These are phyloP conservation scores for Euphorbia lathyris DNA, from an alignment of 345 rosid species.

Conservation along the genomic window DNA sequence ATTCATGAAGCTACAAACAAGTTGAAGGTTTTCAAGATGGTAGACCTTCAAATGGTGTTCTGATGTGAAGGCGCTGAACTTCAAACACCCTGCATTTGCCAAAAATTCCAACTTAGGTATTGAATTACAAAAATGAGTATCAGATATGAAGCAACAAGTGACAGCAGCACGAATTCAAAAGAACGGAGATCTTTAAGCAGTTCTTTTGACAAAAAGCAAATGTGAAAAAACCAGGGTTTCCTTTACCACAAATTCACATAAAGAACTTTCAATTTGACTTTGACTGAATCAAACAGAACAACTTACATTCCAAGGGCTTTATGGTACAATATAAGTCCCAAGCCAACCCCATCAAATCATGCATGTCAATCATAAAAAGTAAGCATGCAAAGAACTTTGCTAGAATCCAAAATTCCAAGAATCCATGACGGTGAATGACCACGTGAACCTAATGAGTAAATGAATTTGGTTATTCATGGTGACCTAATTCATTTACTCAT, in stretches of 20 bases:
- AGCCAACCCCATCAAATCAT: slow-evolving; percentile 80
- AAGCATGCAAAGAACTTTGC: no score
- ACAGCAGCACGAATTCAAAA: background rate
- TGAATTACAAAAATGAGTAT: background rate
- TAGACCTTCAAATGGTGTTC: slow-evolving; percentile 72
- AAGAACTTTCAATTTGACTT: background rate
- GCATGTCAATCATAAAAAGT: slow-evolving; percentile 20
- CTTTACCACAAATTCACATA: no score
- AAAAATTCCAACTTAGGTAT: no score
- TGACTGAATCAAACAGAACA: background rate
- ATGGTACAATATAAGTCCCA: slow-evolving; percentile 79
- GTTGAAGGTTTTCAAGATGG: background rate
- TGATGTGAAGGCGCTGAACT: slow-evolving; percentile 76
- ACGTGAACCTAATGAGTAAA: no score
- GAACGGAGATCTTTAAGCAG: background rate
- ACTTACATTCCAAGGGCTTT: slow-evolving; percentile 87
- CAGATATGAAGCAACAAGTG: background rate
- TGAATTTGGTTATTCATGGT: no score
- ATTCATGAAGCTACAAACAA: background rate
- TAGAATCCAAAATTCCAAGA: no score
- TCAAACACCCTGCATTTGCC: slow-evolving; percentile 88
- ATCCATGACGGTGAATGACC: no score
- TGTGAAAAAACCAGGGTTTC: no score
- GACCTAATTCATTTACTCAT: no score
- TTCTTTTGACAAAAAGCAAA: background rate